Percentiles rank a stretch among this genome's conserved stretches.
Conservation (phyloP, 179 eudicot genomes). For the Silene coronaria region DNA sequence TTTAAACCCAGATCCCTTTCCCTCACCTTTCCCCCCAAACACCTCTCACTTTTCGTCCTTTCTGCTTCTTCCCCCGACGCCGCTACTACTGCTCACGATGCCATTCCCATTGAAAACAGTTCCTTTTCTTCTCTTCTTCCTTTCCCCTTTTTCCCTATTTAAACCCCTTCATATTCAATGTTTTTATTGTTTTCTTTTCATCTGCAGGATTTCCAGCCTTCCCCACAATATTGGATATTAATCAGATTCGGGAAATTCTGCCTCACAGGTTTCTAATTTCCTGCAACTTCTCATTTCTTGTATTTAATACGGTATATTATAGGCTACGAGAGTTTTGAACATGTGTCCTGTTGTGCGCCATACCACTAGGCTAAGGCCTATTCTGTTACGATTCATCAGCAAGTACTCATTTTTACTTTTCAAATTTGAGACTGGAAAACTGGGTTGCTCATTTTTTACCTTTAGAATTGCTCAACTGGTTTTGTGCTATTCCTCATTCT, state of each 20-base stretch:
- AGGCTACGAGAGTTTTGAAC: too few species aligned
- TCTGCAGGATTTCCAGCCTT: constrained; percentile 67
- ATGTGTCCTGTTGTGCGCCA: too few species aligned
- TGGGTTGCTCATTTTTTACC: too few species aligned
- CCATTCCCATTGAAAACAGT: constrained; percentile 73
- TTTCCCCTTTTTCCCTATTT: background rate
- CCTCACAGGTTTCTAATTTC: constrained; percentile 65
- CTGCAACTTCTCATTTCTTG: background rate
- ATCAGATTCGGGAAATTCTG: constrained; percentile 86
- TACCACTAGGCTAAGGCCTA: too few species aligned
- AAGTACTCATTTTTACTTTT: background rate
- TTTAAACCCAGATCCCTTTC: constrained; percentile 37
- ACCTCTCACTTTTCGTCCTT: constrained; percentile 24
- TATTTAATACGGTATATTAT: too few species aligned
- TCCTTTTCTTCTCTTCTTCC: background rate
- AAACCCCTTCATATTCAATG: background rate
- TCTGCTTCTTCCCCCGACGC: constrained; percentile 22
- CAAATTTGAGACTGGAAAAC: background rate
- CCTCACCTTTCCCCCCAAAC: constrained; percentile 27
- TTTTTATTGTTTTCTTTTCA: background rate
- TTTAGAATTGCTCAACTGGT: background rate
- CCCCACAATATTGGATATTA: constrained; percentile 87
- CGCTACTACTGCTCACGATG: background rate
- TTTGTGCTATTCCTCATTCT: background rate
- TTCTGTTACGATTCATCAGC: background rate